A percentile compares a stretch with the other conserved stretches of the same genome.
Conservation (phyloP, 2,329 filamentous ascomycete species). For the Fusarium mundagurra region DNA sequence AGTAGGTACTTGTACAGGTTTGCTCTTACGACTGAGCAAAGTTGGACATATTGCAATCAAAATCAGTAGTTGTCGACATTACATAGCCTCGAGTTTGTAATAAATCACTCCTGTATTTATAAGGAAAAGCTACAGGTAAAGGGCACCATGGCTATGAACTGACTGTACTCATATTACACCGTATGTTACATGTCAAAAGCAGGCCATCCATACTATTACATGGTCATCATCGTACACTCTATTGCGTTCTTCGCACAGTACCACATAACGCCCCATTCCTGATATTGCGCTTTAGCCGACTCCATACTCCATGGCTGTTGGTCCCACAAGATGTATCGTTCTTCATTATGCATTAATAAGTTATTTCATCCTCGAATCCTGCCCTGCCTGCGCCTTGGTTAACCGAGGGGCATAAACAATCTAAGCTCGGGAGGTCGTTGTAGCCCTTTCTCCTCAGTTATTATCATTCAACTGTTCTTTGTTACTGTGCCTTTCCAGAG, state of each 20-base stretch:
- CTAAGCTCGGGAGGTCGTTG: not conserved
- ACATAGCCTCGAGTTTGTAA: not conserved
- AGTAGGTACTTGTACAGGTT: not conserved
- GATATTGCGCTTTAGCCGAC: not conserved
- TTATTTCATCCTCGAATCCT: not conserved
- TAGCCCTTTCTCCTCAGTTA: not conserved
- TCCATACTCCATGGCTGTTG: not conserved
- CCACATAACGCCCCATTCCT: constrained; percentile 1
- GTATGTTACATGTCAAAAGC: not conserved
- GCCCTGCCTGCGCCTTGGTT: not conserved
- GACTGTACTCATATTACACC: not conserved
- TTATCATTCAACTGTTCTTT: not conserved
- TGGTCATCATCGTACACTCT: constrained; percentile 1
- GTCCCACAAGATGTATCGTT: not conserved
- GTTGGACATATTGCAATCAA: not conserved
- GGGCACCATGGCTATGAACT: not conserved
- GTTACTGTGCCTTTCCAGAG: not conserved
- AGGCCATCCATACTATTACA: not conserved
- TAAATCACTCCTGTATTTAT: not conserved
- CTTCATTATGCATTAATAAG: constrained; percentile 18
- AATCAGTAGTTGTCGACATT: not conserved
- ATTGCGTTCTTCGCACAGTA: not conserved
- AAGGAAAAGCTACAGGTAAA: not conserved
- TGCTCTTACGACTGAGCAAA: not conserved
- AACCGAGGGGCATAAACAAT: not conserved